Base-by-base conservation (phyloP, 192 early-diverging fungal species). In the Cladochytrium replicatum region DNA sequence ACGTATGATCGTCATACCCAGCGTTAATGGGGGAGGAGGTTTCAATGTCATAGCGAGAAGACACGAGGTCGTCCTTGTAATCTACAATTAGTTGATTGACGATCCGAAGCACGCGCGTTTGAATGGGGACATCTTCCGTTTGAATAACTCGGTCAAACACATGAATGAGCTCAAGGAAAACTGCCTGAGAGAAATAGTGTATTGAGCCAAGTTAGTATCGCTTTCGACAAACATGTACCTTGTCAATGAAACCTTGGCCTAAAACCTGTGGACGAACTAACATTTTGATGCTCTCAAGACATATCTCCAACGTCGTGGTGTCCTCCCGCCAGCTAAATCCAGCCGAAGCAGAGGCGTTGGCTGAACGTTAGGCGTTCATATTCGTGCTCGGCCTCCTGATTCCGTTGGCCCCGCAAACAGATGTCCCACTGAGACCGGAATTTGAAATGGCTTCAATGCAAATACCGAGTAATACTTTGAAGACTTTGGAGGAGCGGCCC, bases 121-220 rank as follows among this genome's bases (percentile, higher is more conserved):
- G 81, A 1, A 83, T 74, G 1, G 56, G 46, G 27, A 61, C 65
- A 32, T 78, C 81, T 57, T 84, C 82, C 34, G 80, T 84, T 57
- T 86, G 78, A 21, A 81, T 58, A 3, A 89, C 55, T 37, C 82
- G 63, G 56, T 86, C 84, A 41, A 86, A 74, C 11, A 86, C 71
- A 38, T 64, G 75, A 57, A 83, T 66, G 31, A 87, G 55, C 50
- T 89, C 87, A 30, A 83, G 52, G 41, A 83, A 83, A 2, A 81
- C 57, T 6, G 53, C 44, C 56, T 76, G 63, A 28, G 53, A 43
- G 0, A 84, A n/a, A n/a, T n/a, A n/a, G n/a, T n/a, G n/a, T n/a
- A n/a, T n/a, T n/a, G n/a, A n/a, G n/a, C n/a, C n/a, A n/a, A n/a
- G n/a, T n/a, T n/a, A n/a, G n/a, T n/a, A n/a, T n/a, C n/a, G n/a